Conservation (phyloP, 257 asterid genomes). For the Nicotiana benthamiana region DNA sequence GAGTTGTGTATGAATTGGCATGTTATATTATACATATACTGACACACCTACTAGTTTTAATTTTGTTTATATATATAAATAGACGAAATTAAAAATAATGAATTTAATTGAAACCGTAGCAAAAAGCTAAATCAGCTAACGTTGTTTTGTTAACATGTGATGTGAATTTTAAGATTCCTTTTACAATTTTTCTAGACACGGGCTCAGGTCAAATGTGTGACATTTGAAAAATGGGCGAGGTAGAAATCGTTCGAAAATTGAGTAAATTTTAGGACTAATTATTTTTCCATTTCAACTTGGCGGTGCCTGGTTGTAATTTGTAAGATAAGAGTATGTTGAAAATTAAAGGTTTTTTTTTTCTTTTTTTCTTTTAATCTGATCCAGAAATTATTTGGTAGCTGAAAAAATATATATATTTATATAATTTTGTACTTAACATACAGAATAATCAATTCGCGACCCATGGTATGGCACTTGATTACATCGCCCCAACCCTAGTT, state of each 20-base stretch:
- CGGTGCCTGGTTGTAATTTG: not conserved
- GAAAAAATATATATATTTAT: no score
- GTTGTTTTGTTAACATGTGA: not conserved
- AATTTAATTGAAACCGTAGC: not conserved
- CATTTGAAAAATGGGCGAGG: not conserved
- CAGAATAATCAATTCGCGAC: no score
- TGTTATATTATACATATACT: not conserved
- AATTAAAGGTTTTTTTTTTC: not conserved
- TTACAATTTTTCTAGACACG: not conserved
- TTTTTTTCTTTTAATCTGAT: no score
- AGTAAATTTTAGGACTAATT: not conserved
- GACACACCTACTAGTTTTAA: not conserved
- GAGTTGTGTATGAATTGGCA: not conserved
- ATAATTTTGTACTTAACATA: no score
- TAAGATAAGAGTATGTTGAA: not conserved
- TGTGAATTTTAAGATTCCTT: not conserved
- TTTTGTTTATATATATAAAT: not conserved
- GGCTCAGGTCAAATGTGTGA: conserved; percentile 8
- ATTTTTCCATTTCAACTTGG: not conserved
- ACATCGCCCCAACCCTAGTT: no score
- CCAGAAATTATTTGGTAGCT: no score
- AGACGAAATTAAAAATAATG: not conserved
- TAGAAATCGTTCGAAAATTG: not conserved
- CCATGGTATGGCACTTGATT: no score
- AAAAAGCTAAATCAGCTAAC: not conserved